A percentile compares a stretch with the other conserved stretches of the same genome.
phyloP scores from a whole-genome alignment of 176 grass and related monocot genomes.

The Otatea glauca region DNA sequence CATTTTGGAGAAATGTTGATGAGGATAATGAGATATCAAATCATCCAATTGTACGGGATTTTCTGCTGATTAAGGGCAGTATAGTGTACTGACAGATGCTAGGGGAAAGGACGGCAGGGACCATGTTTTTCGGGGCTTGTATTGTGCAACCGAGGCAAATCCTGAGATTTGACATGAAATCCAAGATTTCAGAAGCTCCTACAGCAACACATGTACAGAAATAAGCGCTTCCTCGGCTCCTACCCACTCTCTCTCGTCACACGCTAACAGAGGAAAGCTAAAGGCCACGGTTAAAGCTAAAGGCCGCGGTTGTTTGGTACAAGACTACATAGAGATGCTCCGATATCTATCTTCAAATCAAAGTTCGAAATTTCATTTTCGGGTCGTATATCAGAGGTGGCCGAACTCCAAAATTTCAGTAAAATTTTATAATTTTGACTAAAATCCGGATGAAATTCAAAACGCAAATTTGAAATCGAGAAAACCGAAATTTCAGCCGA shows the following conservation, averaged over 20 bases:
- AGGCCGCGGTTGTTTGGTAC: conserved; percentile 1
- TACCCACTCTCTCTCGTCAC: neutral
- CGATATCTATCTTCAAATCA: no score
- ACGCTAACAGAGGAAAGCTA: conserved; percentile 30
- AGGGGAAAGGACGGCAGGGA: neutral
- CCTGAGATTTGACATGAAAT: conserved; percentile 34
- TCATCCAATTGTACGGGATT: neutral
- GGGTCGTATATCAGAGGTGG: no score
- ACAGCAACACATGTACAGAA: neutral
- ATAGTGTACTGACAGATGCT: conserved; percentile 10
- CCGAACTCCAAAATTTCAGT: no score
- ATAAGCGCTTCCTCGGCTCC: neutral
- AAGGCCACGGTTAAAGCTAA: conserved; percentile 23
- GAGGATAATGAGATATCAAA: conserved; percentile 23
- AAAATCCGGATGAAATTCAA: no score
- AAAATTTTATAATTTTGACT: no score
- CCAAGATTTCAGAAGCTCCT: conserved; percentile 6
- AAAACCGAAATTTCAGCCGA: no score
- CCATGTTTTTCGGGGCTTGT: neutral
- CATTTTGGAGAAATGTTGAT: neutral
- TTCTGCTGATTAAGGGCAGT: conserved; percentile 4
- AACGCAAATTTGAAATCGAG: no score
- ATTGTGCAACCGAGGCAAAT: neutral
- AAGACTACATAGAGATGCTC: neutral
- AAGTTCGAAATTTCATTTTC: no score